Percentiles rank a stretch among this genome's conserved stretches.
Conservation (phyloP, 306 rosid species). For the Glycine latifolia region DNA sequence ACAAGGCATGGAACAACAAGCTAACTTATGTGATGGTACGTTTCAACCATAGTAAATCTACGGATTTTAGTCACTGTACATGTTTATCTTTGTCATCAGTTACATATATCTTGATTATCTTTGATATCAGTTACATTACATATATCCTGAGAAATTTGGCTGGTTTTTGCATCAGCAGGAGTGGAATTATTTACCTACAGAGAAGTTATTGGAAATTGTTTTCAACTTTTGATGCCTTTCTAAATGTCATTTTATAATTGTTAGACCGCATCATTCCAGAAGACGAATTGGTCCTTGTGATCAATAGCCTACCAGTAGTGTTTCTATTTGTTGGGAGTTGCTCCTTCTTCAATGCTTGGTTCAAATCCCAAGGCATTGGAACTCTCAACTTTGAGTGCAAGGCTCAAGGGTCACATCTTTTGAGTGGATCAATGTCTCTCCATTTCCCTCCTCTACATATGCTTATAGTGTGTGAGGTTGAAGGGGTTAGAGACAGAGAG, state of each 20-base stretch:
- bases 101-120: conserved; percentile 7
- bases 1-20: conserved; percentile 99
- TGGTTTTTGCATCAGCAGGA: conserved; percentile 22
- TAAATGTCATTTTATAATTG: neutral
- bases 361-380: too few relatives aligned
- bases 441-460: too few relatives aligned
- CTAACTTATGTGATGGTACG: conserved; percentile 93
- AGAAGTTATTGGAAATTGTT: conserved; percentile 17
- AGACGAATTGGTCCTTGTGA: conserved; percentile 16
- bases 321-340: too few relatives aligned
- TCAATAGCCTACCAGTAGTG: conserved; percentile 13
- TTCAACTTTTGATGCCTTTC: conserved; percentile 25
- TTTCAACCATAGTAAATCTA: conserved; percentile 33
- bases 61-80: neutral
- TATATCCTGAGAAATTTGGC: neutral
- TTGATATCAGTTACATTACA: conserved; percentile 12
- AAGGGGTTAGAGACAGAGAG: too few relatives aligned
- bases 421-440: too few relatives aligned
- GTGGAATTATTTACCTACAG: conserved; percentile 15
- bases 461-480: too few relatives aligned
- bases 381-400: too few relatives aligned
- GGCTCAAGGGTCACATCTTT: too few relatives aligned
- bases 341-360: too few relatives aligned
- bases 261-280: neutral
- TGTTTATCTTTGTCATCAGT: conserved; percentile 25